These are phyloP conservation scores for Ascochyta viciae-villosae DNA, from an alignment of 2,329 filamentous ascomycete genomes.

Conservation along the genomic window DNA sequence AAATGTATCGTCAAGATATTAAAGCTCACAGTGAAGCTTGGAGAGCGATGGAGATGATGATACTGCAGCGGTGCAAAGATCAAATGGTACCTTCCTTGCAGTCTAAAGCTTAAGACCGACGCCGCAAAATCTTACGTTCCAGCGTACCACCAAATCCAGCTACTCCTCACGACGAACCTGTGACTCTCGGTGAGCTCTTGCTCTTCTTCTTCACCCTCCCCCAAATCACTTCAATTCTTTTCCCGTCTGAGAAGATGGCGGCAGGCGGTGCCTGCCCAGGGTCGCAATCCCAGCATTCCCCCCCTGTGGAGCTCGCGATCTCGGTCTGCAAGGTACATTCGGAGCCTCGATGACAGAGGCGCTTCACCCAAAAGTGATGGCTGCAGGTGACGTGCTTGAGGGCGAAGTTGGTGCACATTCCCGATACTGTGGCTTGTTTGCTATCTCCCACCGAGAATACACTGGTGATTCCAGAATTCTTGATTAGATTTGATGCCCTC, in stretches of 20 bases:
- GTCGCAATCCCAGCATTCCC: slow-evolving; percentile 35
- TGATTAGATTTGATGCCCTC: background rate
- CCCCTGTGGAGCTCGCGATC: slow-evolving; percentile 26
- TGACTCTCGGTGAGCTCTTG: slow-evolving; percentile 4
- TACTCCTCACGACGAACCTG: background rate
- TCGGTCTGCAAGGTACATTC: slow-evolving; percentile 24
- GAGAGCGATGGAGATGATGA: no score
- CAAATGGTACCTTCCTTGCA: no score
- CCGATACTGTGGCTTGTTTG: background rate
- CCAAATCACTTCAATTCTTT: slow-evolving; percentile 27
- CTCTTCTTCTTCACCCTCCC: slow-evolving; percentile 17
- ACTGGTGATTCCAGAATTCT: background rate
- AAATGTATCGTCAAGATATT: background rate
- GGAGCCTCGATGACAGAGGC: slow-evolving; percentile 26
- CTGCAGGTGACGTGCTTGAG: slow-evolving; percentile 31
- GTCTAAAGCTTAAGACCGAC: no score
- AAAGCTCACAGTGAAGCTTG: no score
- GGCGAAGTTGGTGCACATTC: slow-evolving; percentile 33
- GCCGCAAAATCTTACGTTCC: no score
- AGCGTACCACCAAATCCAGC: background rate
- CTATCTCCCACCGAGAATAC: background rate
- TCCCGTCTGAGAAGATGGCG: slow-evolving; percentile 24
- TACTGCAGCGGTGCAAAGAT: no score
- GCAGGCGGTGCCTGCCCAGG: slow-evolving; percentile 31
- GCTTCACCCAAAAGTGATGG: slow-evolving; percentile 29